Base-by-base conservation (phyloP, 2,329 filamentous ascomycete species). In the Stachybotrys chlorohalonatus region DNA sequence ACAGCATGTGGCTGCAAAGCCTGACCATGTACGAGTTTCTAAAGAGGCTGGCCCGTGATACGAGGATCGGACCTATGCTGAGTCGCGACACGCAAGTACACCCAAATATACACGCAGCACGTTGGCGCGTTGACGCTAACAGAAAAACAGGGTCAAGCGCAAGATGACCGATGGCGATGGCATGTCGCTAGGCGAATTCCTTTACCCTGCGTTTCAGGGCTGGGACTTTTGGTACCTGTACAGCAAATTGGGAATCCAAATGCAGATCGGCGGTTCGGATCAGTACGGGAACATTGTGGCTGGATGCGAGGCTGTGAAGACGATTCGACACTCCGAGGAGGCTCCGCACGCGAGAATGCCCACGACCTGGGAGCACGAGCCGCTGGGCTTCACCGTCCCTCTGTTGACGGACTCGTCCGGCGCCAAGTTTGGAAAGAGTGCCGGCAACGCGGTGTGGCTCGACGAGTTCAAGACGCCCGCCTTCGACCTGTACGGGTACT, bases 161-260 rank as follows among this genome's bases (percentile, higher is more conserved):
- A 90, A 91, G 65, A 80, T 97, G 77, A 80, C 81, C n/a, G 85
- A 85, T 53, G 90, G 90, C 45, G 89, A 94, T 59, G 95, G 94
- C 62, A 93, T 99, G 87, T 95, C 92, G 0, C 88, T 95, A 63
- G 86, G 90, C 42, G 94, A 99, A 68, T 96, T 99, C 70, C 82
- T 85, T 47, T 99, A 99, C 66, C 94, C 95, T 1, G 73, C 99
- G 15, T 83, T 97, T 63, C 94, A 99, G 68, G 91, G 87, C 24
- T 97, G 92, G 87, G 94, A 99, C 69, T 99, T 92, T 83, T 97
- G 90, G 89, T 80, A 89, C 62, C 80, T 97, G 73, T 95, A 89
- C 71, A 69, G 63, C 57, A 79, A 82, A 50, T 77, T 79, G 30
- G 80, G 80, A 51, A 78, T 91, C 9, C 86, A 92, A 66, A 81